Evolutionary conservation across 2,329 filamentous ascomycete species (phyloP), one percentile per base, ranked within the genome.

Genomic region (Aspergillus sp.): DNA sequence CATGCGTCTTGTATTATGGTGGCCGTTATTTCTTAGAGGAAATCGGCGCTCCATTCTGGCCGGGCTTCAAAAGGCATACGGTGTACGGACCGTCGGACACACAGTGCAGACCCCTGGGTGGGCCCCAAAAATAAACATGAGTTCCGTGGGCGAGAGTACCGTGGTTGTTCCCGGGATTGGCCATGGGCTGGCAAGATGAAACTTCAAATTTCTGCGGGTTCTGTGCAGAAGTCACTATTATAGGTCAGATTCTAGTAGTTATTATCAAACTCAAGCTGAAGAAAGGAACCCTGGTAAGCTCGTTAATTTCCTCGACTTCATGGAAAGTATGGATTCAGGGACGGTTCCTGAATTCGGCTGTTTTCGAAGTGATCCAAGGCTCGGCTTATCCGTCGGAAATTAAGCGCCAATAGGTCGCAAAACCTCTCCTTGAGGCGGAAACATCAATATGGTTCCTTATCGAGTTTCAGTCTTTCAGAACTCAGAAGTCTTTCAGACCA

Each of bases 91-190:
- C 9, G 27, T 31, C 27, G 27, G 27, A 11, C 27, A 9, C 27
- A 31, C 27, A 11, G 27, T 31, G 8, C 21, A 21, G 21, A 9
- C 27, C 27, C 35, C 35, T 51, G 35, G 39, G 44, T 48, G 37
- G 44, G 9, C 25, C 27, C 15, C 19, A 40, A 43, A 63, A 63
- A 55, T 65, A 63, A 64, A 64, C 58, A 64, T 40, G 5, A 47
- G 44, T 59, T 59, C 62, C 62, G 40, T 64, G 63, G 63, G 47
- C 39, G 23, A 11, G 15, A 21, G 57, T 53, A 23, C 53, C 59
- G 51, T 55, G 63, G 63, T 52, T 61, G 37, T 43, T n/a, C 5
- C 23, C 60, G 62, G 55, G 55, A 60, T 21, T 40, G 48, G 19
- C 27, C 27, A 21, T 50, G 46, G 39, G 35, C 8, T n/a, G 33